Base-by-base conservation (phyloP, 768 basidiomycete genomes). In the Scleroderma citrinum region DNA sequence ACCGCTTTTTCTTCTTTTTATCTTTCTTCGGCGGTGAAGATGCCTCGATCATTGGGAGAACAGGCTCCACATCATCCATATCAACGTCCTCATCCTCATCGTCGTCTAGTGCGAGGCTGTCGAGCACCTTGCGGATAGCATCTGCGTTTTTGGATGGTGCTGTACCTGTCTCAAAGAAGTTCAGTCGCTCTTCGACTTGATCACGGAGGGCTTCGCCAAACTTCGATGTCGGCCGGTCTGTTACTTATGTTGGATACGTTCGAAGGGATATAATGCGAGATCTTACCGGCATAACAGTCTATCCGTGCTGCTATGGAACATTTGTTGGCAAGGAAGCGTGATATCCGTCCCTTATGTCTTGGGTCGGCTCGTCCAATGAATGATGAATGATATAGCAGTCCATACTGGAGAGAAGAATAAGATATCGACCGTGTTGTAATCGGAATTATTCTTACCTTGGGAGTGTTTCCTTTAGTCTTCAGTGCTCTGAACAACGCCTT, bases 381-480 rank as follows among this genome's bases (percentile, higher is more conserved):
- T 2, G 92, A 77, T 17, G 93, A 94, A 71, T 98, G 93, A 69
- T 94, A 98, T 56, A 98, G 77, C n/a, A 98, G 79, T 61, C 95
- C 95, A 61, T 97, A 98, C 90, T 97, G 64, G 41, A 3, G 19
- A 14, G 34, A 48, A n/a, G 46, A 2, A 51, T 40, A 17, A 48
- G 34, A 35, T 46, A 42, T 20, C 31, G 23, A 0, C 26, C 5
- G 7, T 7, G 16, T 23, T 13, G 19, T 2, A 1, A 20, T 26
- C 5, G 34, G 46, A 30, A 44, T 41, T 3, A 19, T 13, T 43
- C 46, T 35, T 36, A 91, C 92, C 76, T 96, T 96, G 36, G 95
- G 94, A 0, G 95, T 99, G 67, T 98, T 97, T 14, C 95, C 95
- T 70, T 97, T 98, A 29, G 95, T 97, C 76, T 98, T 98, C 62